Evolutionary conservation across 768 basidiomycete genomes (phyloP), one percentile per base, ranked within the genome.

Genomic region (Russula olivacea): DNA sequence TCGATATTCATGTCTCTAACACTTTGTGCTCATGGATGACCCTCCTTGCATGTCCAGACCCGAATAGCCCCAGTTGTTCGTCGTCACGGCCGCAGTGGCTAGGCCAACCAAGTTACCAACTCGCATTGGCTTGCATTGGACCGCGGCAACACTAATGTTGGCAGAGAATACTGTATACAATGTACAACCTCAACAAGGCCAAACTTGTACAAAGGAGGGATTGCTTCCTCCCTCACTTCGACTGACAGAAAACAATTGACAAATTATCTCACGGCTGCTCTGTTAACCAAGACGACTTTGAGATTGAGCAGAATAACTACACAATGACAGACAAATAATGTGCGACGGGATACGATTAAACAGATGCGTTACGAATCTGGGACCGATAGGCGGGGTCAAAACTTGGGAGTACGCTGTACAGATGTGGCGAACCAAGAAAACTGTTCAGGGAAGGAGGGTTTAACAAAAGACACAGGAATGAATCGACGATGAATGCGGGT

Each of bases 281-380:
- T 43, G 45, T 54, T 28, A 64, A 64, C 63, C 63, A 64, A 64
- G 63, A 64, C 63, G 63, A 64, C 63, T 64, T 64, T 68, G 61
- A 68, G 67, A 68, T 68, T 68, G 67, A 66, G 72, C 71, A 69
- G 78, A 81, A 83, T 81, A 82, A 86, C 83, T 87, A 87, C 84
- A 86, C 78, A 81, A 80, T 81, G 80, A 80, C 80, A 83, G 78
- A 78, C 80, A 77, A 82, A 81, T 82, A 81, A 79, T 81, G 80
- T 81, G 80, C 79, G 78, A 79, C 65, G 71, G 71, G 72, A 71
- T 75, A 83, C 84, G 84, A 85, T 80, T 84, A 77, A 83, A 84
- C 85, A 82, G 84, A 73, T 82, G 80, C 43, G 65, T 48, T 75
- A 74, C 54, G 62, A 40, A 55, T 63, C 68, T 68, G 65, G 61